Conservation (phyloP, 116 monocot species). For the Zostera marina region DNA sequence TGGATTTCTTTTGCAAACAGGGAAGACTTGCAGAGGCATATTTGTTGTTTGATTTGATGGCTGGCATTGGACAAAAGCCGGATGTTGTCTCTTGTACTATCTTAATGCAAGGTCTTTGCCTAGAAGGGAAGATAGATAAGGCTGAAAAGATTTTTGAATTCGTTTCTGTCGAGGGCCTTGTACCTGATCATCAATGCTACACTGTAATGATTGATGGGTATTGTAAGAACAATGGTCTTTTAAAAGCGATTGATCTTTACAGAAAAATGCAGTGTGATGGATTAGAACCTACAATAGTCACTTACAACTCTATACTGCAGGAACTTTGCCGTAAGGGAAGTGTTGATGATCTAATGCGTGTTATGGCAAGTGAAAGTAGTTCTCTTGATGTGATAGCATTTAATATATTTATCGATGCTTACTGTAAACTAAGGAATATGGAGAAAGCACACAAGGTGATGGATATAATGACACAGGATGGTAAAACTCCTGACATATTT, state of each 20-base stretch:
- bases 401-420: conserved; percentile 18
- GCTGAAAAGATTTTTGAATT: conserved; percentile 7
- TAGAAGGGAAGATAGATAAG: conserved; percentile 13
- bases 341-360: conserved; percentile 4
- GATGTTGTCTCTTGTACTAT: conserved; percentile 10
- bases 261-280: conserved; percentile 10
- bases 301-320: conserved; percentile 18
- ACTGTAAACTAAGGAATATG: conserved; percentile 24
- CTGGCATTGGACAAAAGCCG: conserved; percentile 7
- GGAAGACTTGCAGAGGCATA: conserved; percentile 14
- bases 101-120: conserved; percentile 21
- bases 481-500: conserved; percentile 21
- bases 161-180: conserved; percentile 7
- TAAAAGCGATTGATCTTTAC: conserved; percentile 15
- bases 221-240: conserved; percentile 12
- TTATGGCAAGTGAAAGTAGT: conserved; percentile 15
- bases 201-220: conserved; percentile 19
- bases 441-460: conserved; percentile 20
- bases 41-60: conserved; percentile 16
- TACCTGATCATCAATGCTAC: conserved; percentile 8
- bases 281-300: conserved; percentile 17
- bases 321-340: conserved; percentile 11
- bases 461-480: conserved; percentile 16
- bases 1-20: conserved; percentile 28
- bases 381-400: conserved; percentile 8